Evolutionary conservation across 805 yeast genomes (phyloP).

Genomic region (Scheffersomyces amazonensis): DNA sequence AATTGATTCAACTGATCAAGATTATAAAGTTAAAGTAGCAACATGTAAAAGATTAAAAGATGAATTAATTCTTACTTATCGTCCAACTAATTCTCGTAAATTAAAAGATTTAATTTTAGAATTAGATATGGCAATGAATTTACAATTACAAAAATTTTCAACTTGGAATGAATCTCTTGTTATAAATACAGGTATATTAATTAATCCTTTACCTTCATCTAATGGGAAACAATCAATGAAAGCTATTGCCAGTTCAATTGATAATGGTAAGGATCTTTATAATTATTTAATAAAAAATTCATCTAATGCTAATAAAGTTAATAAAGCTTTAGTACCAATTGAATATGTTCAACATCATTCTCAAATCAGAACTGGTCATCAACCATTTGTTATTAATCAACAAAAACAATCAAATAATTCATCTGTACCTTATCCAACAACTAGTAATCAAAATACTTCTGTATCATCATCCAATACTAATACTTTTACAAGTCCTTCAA

Average conservation of each 20-base stretch:
- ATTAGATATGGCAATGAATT: slow-evolving; percentile 83
- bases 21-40: slow-evolving; percentile 75
- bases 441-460: neutral
- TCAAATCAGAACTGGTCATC: slow-evolving; percentile 25
- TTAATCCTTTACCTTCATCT: slow-evolving; percentile 66
- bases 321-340: slow-evolving; percentile 56
- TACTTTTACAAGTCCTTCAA: neutral
- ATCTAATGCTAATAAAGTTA: slow-evolving; percentile 29
- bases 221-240: slow-evolving; percentile 66
- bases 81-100: slow-evolving; percentile 74
- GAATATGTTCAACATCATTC: slow-evolving; percentile 72
- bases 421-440: neutral
- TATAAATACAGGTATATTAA: slow-evolving; percentile 79
- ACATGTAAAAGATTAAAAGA: slow-evolving; percentile 70
- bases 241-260: slow-evolving; percentile 69
- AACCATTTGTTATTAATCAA: neutral
- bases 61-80: slow-evolving; percentile 64
- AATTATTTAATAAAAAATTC: slow-evolving; percentile 55
- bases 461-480: neutral
- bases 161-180: slow-evolving; percentile 81
- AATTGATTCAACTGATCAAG: slow-evolving; percentile 81
- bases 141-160: slow-evolving; percentile 86
- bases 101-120: slow-evolving; percentile 79
- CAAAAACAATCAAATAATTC: neutral
- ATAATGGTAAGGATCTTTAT: slow-evolving; percentile 80